These are phyloP conservation scores for Carex arenaria DNA, from an alignment of 202 grass and related monocot species.

Conservation along the genomic window DNA sequence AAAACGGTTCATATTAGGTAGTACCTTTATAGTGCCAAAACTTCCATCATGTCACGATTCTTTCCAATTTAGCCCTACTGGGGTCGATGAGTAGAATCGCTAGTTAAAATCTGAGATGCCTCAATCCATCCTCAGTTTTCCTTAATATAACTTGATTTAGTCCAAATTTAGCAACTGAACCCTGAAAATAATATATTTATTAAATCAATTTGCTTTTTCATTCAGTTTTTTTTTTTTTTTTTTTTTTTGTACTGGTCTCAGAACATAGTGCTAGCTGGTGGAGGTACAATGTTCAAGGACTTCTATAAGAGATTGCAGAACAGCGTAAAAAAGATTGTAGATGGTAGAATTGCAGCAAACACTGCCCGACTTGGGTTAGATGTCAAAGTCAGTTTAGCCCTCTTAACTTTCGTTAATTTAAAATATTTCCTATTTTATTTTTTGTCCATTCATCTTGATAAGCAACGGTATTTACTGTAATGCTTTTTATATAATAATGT, in stretches of 20 bases:
- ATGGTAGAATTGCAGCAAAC: conserved; percentile 69
- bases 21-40: conserved; percentile 19
- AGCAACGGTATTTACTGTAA: not conserved
- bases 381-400: conserved; percentile 65
- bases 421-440: not conserved
- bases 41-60: not conserved
- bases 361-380: conserved; percentile 62
- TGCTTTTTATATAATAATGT: conserved; percentile 23
- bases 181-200: not conserved
- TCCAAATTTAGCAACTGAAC: not conserved
- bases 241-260: conserved; percentile 19
- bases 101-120: not conserved
- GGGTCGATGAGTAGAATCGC: not conserved
- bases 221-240: not conserved
- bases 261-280: conserved; percentile 98
- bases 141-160: not conserved
- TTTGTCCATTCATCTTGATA: not conserved
- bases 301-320: conserved; percentile 91
- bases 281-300: conserved; percentile 90
- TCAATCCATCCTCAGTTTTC: not conserved
- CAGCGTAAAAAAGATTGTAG: conserved; percentile 92
- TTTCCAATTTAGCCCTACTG: not conserved
- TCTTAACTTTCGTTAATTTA: conserved; percentile 5
- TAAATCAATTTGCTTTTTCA: conserved; percentile 3
- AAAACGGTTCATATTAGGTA: too few species aligned